A percentile compares a stretch with the other conserved stretches of the same genome.
These are phyloP conservation scores for Cadophora sp. DNA, from an alignment of 2,329 filamentous ascomycete genomes.

Conservation along the genomic window DNA sequence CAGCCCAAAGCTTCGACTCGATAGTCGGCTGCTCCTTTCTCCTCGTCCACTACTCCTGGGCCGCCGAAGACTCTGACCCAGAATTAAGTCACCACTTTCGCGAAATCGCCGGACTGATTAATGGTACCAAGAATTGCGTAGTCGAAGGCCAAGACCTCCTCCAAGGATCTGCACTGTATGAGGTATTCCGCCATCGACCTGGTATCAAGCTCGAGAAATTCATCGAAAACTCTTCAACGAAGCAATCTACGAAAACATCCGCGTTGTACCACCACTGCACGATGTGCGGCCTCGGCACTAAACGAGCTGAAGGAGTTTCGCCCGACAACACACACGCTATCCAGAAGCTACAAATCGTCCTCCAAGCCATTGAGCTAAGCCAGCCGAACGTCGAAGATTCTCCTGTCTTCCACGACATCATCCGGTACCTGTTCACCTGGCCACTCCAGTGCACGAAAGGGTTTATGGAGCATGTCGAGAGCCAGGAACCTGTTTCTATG, in stretches of 20 bases:
- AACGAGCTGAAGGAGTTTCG: background rate
- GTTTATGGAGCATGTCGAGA: constrained; percentile 20
- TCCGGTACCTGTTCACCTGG: constrained; percentile 25
- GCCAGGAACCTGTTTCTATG: constrained; percentile 17
- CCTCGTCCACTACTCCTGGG: constrained; percentile 23
- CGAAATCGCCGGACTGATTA: background rate
- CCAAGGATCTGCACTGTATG: constrained; percentile 3
- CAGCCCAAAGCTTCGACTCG: constrained; percentile 15
- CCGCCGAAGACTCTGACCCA: background rate
- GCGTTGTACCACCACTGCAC: constrained; percentile 4
- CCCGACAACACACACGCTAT: constrained; percentile 15
- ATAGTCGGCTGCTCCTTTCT: constrained; percentile 22
- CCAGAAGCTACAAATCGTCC: constrained; percentile 6
- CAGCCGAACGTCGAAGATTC: constrained; percentile 6
- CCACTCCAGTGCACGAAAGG: constrained; percentile 20
- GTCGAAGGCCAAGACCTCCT: constrained; percentile 2
- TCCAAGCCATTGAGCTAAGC: constrained; percentile 17
- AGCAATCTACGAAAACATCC: background rate
- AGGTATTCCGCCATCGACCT: constrained; percentile 19
- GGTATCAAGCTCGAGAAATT: constrained; percentile 16
- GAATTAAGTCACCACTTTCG: background rate
- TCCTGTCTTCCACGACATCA: constrained; percentile 15
- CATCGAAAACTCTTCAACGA: background rate
- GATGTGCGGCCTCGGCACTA: constrained; percentile 14
- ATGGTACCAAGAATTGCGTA: constrained; percentile 18